Evolutionary conservation across 2,329 filamentous ascomycete genomes (phyloP).

Genomic region (Hypoxylon sp.): DNA sequence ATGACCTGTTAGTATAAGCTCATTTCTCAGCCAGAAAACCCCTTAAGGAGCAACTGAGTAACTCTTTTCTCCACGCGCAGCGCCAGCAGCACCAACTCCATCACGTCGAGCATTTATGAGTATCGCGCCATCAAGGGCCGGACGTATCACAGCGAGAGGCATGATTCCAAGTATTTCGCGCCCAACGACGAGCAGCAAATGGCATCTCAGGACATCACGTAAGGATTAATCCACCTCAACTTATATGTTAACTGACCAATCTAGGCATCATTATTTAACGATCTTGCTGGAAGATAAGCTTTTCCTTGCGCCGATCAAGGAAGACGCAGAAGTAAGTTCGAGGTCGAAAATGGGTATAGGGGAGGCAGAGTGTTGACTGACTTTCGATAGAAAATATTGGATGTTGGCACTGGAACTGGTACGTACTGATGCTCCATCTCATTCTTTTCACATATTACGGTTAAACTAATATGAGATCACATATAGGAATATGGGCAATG

Average conservation of each 20-base stretch:
- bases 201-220: conserved; percentile 44
- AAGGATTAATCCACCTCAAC: too few species aligned
- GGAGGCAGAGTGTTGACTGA: neutral
- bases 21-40: neutral
- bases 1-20: conserved; percentile 1
- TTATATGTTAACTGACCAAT: too few species aligned
- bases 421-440: too few species aligned
- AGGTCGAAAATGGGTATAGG: conserved; percentile 8
- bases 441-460: neutral
- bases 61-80: conserved; percentile 13
- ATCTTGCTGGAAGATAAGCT: conserved; percentile 50
- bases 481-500: conserved; percentile 55
- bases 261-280: conserved; percentile 47
- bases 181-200: conserved; percentile 46
- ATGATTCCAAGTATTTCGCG: conserved; percentile 42
- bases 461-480: conserved; percentile 8
- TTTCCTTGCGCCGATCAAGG: conserved; percentile 50
- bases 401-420: conserved; percentile 54
- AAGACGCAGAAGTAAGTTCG: conserved; percentile 45
- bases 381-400: conserved; percentile 48
- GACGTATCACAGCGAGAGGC: conserved; percentile 47
- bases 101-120: conserved; percentile 48
- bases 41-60: neutral
- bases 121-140: conserved; percentile 49
- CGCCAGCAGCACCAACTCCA: conserved; percentile 45